Base-by-base conservation (phyloP, 1,284 basidiomycete species). In the Vanrija pseudolonga region DNA sequence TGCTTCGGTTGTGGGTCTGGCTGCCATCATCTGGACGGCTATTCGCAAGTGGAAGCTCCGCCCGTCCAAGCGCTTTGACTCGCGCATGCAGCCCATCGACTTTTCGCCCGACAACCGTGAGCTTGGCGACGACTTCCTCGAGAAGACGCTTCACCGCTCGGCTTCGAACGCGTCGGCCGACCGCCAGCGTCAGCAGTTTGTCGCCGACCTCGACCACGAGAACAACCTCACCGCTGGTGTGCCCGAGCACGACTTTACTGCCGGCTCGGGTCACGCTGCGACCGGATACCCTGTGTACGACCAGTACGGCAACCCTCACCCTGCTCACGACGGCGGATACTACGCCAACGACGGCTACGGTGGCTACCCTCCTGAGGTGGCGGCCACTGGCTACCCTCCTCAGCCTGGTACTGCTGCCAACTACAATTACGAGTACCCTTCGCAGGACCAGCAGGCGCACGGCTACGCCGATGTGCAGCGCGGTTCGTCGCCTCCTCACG, bases 11-110 rank as follows among this genome's bases (percentile, higher is more conserved):
- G 69, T 90, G 43, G 90, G 84, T 60, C 84, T 82, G 39, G 74
- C 85, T 36, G 80, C 81, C 50, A 83, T 90, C 61, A 80, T 86
- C 60, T 93, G 88, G 88, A 92, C 89, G 37, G 78, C 89, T 66
- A 89, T 92, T 81, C 86, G 90, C 78, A 92, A 91, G 77, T 90
- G 87, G 87, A 92, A 92, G 79, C 84, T 92, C 66, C 83, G 83
- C 57, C 85, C 87, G 50, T 89, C 87, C 42, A 82, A 83, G 71
- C 81, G 84, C 67, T 92, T 92, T 69, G 87, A 89, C 57, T 82
- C 85, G 60, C 87, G 89, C 66, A 65, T 74, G 67, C 66, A 73
- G 60, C 74, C 76, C 17, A 71, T 76, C 52, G 72, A 74, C 61
- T 84, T 91, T 77, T 83, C 85, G 50, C 89, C 90, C 60, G 87